A percentile compares a stretch with the other conserved stretches of the same genome.
Conservation (phyloP, 441 rosid genomes). For the Adansonia rubrostipa region DNA sequence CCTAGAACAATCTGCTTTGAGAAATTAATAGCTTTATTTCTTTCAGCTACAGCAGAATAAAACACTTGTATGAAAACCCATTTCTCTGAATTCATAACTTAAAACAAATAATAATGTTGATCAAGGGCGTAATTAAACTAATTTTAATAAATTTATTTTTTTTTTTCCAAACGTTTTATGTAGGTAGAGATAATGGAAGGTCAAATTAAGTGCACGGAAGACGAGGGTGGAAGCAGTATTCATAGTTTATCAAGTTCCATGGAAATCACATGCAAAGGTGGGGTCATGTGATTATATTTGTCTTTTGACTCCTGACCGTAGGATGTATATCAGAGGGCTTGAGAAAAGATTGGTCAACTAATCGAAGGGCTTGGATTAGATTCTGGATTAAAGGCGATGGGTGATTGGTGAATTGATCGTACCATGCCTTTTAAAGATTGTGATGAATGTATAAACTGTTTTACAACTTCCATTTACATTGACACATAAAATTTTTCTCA, state of each 20-base stretch:
- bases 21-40: not conserved
- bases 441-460: too few species aligned
- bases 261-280: slow-evolving; percentile 14
- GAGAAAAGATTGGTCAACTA: not conserved
- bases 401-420: not conserved
- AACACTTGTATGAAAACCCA: not conserved
- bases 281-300: not conserved
- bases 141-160: not conserved
- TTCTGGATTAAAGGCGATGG: not conserved
- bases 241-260: not conserved
- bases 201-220: not conserved
- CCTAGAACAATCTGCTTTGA: slow-evolving; percentile 12
- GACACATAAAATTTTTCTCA: not conserved
- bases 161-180: not conserved
- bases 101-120: not conserved
- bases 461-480: too few species aligned
- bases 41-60: not conserved
- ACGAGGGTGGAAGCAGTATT: not conserved
- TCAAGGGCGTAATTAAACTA: not conserved
- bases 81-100: not conserved
- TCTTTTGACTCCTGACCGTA: not conserved
- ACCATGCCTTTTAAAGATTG: not conserved
- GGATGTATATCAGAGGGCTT: not conserved
- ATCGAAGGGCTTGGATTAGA: slow-evolving; percentile 1
- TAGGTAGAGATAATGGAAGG: not conserved